These are phyloP conservation scores for Knoxia roxburghii DNA, from an alignment of 257 asterid species.

Conservation along the genomic window DNA sequence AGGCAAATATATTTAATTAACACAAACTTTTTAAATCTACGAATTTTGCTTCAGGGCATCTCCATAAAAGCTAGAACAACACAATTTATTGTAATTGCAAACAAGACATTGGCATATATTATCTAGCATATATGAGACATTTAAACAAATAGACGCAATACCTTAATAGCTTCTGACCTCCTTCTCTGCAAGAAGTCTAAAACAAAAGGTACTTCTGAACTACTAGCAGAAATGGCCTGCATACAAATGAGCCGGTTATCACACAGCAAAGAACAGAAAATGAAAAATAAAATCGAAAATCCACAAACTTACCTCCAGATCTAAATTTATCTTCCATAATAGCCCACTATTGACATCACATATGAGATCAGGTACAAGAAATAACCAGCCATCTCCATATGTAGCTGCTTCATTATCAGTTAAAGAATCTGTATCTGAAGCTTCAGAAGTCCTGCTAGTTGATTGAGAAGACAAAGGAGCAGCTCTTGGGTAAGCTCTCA, in stretches of 20 bases:
- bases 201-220: conserved; percentile 71
- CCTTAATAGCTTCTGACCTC: conserved; percentile 84
- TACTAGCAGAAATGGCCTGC: conserved; percentile 93
- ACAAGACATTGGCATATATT: neutral
- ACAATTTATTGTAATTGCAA: neutral
- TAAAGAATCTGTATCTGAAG: conserved; percentile 33
- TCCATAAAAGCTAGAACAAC: conserved; percentile 3
- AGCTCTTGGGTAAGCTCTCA: conserved; percentile 65
- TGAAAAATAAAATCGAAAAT: conserved; percentile 14
- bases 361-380: conserved; percentile 84
- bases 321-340: conserved; percentile 79
- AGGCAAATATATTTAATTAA: conserved; percentile 8
- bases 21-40: neutral
- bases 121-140: neutral
- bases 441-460: conserved; percentile 29
- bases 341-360: conserved; percentile 64
- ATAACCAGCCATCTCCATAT: conserved; percentile 81
- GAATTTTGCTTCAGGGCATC: neutral
- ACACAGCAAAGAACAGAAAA: conserved; percentile 16
- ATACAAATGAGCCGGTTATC: conserved; percentile 18
- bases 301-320: conserved; percentile 71
- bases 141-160: conserved; percentile 18
- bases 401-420: conserved; percentile 43
- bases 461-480: conserved; percentile 42
- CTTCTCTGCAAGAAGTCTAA: conserved; percentile 92